phyloP scores from a whole-genome alignment of 192 early-diverging fungal species.

The Funneliformis mosseae region DNA sequence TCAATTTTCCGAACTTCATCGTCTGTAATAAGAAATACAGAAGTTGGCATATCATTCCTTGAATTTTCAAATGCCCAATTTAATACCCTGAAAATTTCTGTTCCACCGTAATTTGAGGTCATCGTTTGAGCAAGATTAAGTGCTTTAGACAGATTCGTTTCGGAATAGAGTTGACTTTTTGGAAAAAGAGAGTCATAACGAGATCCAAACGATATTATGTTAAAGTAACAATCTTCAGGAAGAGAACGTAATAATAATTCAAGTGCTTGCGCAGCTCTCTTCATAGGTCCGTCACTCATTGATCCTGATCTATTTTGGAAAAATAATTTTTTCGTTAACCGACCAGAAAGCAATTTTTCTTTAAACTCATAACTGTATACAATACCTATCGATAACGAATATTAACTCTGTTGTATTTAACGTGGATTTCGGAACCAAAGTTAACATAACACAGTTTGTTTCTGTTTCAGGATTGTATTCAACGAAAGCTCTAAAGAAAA shows the following conservation, averaged over 20 bases:
- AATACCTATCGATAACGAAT: slow-evolving; percentile 47
- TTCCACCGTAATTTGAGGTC: slow-evolving; percentile 50
- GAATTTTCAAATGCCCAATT: slow-evolving; percentile 37
- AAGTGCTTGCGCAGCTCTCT: slow-evolving; percentile 41
- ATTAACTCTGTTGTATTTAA: slow-evolving; percentile 40
- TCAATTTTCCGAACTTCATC: slow-evolving; percentile 52
- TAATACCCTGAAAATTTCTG: slow-evolving; percentile 47
- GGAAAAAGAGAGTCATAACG: slow-evolving; percentile 42
- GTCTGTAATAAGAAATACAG: slow-evolving; percentile 48
- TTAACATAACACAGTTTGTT: slow-evolving; percentile 23
- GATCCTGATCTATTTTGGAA: slow-evolving; percentile 49
- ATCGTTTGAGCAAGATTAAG: slow-evolving; percentile 34
- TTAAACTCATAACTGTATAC: background rate
- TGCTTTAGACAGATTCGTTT: slow-evolving; percentile 43
- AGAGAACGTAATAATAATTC: slow-evolving; percentile 52
- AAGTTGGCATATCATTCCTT: slow-evolving; percentile 43
- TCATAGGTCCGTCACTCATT: slow-evolving; percentile 47
- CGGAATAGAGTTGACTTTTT: slow-evolving; percentile 39
- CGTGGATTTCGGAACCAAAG: slow-evolving; percentile 32
- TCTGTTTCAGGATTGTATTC: slow-evolving; percentile 31
- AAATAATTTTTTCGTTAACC: background rate
- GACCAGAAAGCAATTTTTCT: no score
- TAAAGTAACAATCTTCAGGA: slow-evolving; percentile 48
- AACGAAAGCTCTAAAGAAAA: slow-evolving; percentile 10
- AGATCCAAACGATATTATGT: slow-evolving; percentile 54